Percentiles rank a stretch among this genome's conserved stretches.
Evolutionary conservation across 1,139 yeast species (phyloP).

Genomic region (Blastobotrys petasosporus): DNA sequence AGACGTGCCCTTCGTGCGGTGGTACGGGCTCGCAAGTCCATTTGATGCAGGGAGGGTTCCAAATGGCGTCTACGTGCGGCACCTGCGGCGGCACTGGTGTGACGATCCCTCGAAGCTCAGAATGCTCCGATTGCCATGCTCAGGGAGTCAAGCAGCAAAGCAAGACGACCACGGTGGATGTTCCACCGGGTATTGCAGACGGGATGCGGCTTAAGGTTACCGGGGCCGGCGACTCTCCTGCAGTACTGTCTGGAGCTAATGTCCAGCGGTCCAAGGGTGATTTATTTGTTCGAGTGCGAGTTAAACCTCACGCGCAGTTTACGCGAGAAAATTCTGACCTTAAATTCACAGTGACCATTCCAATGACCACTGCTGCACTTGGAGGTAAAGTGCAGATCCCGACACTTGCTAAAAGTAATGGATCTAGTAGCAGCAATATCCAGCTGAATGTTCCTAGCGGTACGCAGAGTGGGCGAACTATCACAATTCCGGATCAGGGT

Average conservation of each 20-base stretch:
- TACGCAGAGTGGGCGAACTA: slow-evolving; percentile 67
- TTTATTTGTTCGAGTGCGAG: slow-evolving; percentile 72
- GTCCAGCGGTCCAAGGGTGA: slow-evolving; percentile 75
- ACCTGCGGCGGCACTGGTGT: slow-evolving; percentile 90
- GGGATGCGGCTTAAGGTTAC: slow-evolving; percentile 81
- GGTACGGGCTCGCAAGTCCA: slow-evolving; percentile 93
- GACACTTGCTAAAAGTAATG: slow-evolving; percentile 56
- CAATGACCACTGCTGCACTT: slow-evolving; percentile 93
- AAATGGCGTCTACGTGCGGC: slow-evolving; percentile 90
- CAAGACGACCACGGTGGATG: slow-evolving; percentile 67
- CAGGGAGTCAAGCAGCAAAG: slow-evolving; percentile 71
- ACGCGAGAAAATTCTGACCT: slow-evolving; percentile 60
- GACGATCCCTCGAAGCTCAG: slow-evolving; percentile 57
- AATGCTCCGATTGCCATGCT: slow-evolving; percentile 79
- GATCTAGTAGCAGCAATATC: slow-evolving; percentile 30
- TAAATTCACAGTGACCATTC: slow-evolving; percentile 57
- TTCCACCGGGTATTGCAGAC: slow-evolving; percentile 85
- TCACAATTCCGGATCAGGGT: slow-evolving; percentile 82
- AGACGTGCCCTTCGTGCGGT: slow-evolving; percentile 81
- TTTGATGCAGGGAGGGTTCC: slow-evolving; percentile 86
- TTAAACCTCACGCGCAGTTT: slow-evolving; percentile 67
- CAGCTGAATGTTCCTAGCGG: slow-evolving; percentile 83
- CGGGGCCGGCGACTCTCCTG: slow-evolving; percentile 90
- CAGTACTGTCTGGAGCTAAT: slow-evolving; percentile 37
- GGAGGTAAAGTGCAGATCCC: slow-evolving; percentile 91